A percentile compares a stretch with the other conserved stretches of the same genome.
These are phyloP conservation scores for Didymella pomorum DNA, from an alignment of 2,329 filamentous ascomycete species.

Conservation along the genomic window DNA sequence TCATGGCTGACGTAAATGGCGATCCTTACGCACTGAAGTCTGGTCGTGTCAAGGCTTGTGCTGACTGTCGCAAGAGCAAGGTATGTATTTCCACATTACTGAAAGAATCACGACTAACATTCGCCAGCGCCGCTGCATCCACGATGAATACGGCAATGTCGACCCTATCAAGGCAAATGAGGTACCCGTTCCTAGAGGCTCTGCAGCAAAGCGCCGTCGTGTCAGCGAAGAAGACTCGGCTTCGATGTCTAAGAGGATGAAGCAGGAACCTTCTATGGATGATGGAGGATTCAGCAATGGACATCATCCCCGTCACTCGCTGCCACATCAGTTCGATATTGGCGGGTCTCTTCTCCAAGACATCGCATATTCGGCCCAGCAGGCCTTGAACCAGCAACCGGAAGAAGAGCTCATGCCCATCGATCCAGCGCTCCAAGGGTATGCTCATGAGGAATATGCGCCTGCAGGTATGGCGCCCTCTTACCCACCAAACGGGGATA, in stretches of 20 bases:
- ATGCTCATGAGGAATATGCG: slow-evolving; percentile 29
- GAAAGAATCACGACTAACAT: slow-evolving; percentile 28
- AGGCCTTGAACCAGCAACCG: slow-evolving; percentile 32
- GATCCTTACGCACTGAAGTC: slow-evolving; percentile 60
- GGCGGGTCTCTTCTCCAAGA: slow-evolving; percentile 35
- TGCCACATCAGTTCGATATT: slow-evolving; percentile 33
- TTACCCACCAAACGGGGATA: slow-evolving; percentile 34
- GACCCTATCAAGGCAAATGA: slow-evolving; percentile 71
- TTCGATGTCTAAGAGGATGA: slow-evolving; percentile 36
- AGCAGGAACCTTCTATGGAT: slow-evolving; percentile 36
- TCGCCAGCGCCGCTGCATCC: slow-evolving; percentile 68
- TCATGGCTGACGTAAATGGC: slow-evolving; percentile 45
- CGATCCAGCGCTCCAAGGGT: slow-evolving; percentile 40
- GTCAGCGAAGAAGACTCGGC: slow-evolving; percentile 43
- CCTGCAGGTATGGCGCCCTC: slow-evolving; percentile 24
- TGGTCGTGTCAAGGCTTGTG: slow-evolving; percentile 69
- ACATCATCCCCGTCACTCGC: slow-evolving; percentile 33
- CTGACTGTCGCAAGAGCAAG: slow-evolving; percentile 73
- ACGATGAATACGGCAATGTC: slow-evolving; percentile 70
- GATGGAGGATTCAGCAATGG: slow-evolving; percentile 35
- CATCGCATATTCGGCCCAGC: slow-evolving; percentile 43
- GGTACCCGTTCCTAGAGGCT: slow-evolving; percentile 66
- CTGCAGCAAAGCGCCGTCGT: slow-evolving; percentile 63
- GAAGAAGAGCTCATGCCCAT: slow-evolving; percentile 41
- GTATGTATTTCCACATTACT: slow-evolving; percentile 52